Conservation (phyloP, 192 early-diverging fungal genomes). For the Gamsiella multidivaricata region DNA sequence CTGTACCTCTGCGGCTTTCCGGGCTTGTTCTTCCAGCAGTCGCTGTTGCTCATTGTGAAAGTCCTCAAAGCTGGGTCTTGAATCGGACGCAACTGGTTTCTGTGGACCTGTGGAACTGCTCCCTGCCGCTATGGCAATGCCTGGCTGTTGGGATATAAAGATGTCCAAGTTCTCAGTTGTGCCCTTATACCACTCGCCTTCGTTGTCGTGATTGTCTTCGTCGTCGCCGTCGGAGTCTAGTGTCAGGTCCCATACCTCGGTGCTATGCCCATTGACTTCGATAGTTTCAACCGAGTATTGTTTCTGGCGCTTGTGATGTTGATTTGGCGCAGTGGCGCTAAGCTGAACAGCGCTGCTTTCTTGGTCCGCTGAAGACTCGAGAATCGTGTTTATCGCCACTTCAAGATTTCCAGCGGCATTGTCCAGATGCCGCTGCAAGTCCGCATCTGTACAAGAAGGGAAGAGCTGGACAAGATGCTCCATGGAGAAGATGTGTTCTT, state of each 20-base stretch:
- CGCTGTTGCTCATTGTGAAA: conserved; percentile 28
- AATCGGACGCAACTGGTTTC: too few species aligned
- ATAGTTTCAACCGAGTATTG: neutral
- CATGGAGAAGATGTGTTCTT: neutral
- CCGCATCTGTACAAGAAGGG: neutral
- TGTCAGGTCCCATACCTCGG: conserved; percentile 7
- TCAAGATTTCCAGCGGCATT: conserved; percentile 7
- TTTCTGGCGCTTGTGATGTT: neutral
- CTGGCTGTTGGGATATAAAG: too few species aligned
- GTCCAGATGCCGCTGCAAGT: conserved; percentile 3
- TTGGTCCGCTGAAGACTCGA: neutral
- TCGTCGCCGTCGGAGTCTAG: conserved; percentile 22
- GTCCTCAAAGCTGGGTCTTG: conserved; percentile 19
- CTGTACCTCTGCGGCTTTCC: conserved; percentile 5
- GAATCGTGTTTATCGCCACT: neutral
- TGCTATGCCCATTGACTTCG: neutral
- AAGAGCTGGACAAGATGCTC: conserved; percentile 9
- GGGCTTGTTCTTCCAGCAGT: neutral
- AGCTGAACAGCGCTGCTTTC: neutral
- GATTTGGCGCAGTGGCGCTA: neutral
- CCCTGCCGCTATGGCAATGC: too few species aligned
- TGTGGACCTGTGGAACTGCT: too few species aligned
- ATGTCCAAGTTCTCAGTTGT: too few species aligned
- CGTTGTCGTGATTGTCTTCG: neutral
- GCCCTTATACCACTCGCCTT: too few species aligned